Evolutionary conservation across 2,329 filamentous ascomycete genomes (phyloP).

Genomic region (Coniochaeta sp.): DNA sequence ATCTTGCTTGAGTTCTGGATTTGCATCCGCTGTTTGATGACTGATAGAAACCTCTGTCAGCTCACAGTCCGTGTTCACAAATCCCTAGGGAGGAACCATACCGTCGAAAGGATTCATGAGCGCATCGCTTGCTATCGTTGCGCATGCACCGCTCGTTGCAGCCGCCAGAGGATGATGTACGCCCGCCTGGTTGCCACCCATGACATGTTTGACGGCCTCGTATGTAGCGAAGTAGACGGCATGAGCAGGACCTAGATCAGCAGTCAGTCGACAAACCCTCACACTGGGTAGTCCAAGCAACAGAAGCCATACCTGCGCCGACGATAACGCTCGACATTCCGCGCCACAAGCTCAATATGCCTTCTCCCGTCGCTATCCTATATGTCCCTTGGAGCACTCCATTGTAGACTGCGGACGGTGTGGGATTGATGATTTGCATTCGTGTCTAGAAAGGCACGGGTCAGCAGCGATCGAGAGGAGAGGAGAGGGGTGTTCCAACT

Average conservation of each 20-base stretch:
- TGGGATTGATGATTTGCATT: conserved; percentile 92
- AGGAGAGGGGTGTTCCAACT: conserved; percentile 7
- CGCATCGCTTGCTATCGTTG: conserved; percentile 94
- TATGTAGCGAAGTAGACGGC: conserved; percentile 98
- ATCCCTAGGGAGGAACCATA: conserved; percentile 34
- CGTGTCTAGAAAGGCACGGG: conserved; percentile 59
- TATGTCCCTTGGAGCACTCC: conserved; percentile 89
- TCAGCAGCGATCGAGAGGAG: conserved; percentile 8
- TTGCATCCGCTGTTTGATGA: conserved; percentile 99
- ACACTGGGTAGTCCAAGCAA: conserved; percentile 4
- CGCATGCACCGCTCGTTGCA: conserved; percentile 85
- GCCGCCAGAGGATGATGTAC: conserved; percentile 90
- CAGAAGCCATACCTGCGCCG: conserved; percentile 61
- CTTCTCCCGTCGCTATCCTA: conserved; percentile 85
- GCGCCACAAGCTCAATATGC: conserved; percentile 86
- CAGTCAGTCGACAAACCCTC: not conserved
- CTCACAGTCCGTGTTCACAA: not conserved
- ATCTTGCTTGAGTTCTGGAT: conserved; percentile 83
- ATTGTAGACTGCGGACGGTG: conserved; percentile 72
- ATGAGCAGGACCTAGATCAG: conserved; percentile 72
- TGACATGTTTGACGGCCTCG: conserved; percentile 91
- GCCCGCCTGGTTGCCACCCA: conserved; percentile 83
- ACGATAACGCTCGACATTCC: conserved; percentile 95
- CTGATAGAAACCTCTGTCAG: conserved; percentile 38
- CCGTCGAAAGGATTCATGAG: conserved; percentile 99